These are phyloP conservation scores for Cercospora janseana DNA, from an alignment of 2,329 filamentous ascomycete species.

Conservation along the genomic window DNA sequence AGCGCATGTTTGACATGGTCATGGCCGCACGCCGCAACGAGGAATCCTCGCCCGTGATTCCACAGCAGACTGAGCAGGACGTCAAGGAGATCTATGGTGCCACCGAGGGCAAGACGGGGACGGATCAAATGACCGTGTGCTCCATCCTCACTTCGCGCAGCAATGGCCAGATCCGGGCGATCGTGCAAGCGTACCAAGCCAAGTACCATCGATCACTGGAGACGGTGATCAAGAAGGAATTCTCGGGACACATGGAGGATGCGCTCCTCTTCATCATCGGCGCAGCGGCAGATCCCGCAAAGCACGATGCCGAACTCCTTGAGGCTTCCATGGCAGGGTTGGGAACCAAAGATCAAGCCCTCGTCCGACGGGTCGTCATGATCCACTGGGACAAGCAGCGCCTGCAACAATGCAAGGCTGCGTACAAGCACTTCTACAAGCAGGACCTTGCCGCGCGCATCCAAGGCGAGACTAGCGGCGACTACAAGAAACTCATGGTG, in stretches of 20 bases:
- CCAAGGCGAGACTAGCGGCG: constrained; percentile 72
- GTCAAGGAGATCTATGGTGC: constrained; percentile 74
- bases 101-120: constrained; percentile 63
- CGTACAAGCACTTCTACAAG: constrained; percentile 70
- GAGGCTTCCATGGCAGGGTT: constrained; percentile 83
- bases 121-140: constrained; percentile 75
- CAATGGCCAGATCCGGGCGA: constrained; percentile 79
- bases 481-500: constrained; percentile 75
- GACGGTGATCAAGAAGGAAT: constrained; percentile 73
- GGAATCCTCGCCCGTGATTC: constrained; percentile 71
- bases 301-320: constrained; percentile 77
- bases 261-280: constrained; percentile 78
- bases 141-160: constrained; percentile 72
- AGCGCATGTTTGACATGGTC: constrained; percentile 80
- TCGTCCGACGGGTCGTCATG: constrained; percentile 74
- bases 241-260: constrained; percentile 88
- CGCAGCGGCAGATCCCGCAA: constrained; percentile 73
- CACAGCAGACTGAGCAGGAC: constrained; percentile 71
- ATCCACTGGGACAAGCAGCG: constrained; percentile 78
- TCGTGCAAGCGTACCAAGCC: constrained; percentile 70
- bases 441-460: constrained; percentile 68
- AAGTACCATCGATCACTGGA: constrained; percentile 70
- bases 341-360: constrained; percentile 80
- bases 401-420: constrained; percentile 73
- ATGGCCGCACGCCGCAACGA: constrained; percentile 72